Evolutionary conservation across 2,329 filamentous ascomycete species (phyloP).

Genomic region (Penicillium crustosum): DNA sequence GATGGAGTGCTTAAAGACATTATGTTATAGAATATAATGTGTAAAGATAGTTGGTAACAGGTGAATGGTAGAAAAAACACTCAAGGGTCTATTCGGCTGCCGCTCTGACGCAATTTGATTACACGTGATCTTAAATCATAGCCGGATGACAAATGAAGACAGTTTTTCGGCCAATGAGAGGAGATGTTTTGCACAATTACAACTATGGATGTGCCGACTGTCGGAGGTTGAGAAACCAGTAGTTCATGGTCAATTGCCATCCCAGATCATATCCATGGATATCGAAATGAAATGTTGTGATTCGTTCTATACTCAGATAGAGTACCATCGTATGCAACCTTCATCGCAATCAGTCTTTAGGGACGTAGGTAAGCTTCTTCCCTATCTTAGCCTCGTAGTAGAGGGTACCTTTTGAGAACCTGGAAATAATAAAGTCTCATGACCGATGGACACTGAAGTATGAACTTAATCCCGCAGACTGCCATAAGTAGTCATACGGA

Average conservation of each 20-base stretch:
- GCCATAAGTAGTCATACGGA: too few relatives aligned
- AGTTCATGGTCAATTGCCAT: background rate
- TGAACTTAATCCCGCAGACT: background rate
- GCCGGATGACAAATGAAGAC: conserved; percentile 31
- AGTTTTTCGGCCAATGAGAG: conserved; percentile 24
- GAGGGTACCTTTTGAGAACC: background rate
- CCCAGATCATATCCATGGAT: background rate
- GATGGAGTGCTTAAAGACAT: conserved; percentile 38
- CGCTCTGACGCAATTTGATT: conserved; percentile 36
- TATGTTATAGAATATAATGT: conserved; percentile 6
- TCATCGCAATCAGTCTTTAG: background rate
- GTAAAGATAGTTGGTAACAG: background rate
- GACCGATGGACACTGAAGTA: too few relatives aligned
- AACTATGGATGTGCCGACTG: conserved; percentile 14
- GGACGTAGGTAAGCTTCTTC: background rate
- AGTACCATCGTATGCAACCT: background rate
- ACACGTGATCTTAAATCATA: conserved; percentile 26
- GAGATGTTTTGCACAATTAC: conserved; percentile 18
- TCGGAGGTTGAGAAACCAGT: conserved; percentile 10
- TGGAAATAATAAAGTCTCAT: too few relatives aligned
- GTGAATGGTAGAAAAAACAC: conserved; percentile 4
- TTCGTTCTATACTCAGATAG: background rate
- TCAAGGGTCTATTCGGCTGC: conserved; percentile 3
- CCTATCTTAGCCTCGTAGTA: background rate
- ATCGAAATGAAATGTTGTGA: background rate